Evolutionary conservation across 1,139 yeast species (phyloP), one percentile per base, ranked within the genome.

Genomic region (Lodderomyces metapsilosis): DNA sequence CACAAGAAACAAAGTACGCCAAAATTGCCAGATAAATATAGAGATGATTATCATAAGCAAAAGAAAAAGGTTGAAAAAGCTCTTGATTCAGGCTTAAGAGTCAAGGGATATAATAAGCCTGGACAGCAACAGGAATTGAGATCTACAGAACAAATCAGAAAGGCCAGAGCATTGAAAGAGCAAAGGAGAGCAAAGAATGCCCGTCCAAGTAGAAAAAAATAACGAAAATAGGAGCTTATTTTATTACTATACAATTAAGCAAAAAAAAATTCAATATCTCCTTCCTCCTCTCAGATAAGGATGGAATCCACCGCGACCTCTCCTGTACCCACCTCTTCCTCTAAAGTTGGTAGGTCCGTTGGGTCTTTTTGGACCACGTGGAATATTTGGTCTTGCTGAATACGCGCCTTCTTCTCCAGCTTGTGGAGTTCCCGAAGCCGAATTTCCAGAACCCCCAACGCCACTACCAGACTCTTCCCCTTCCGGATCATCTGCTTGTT

Each of bases 41-140:
- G 98, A 64, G 96, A 91, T 58, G 94, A 94, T 62, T 94, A 78
- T 64, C 78, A 82, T 46, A 75, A 75, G 52, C 96, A 92, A 61
- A 83, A 86, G 78, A 82, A 83, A 72, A 84, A 87, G 67, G 92
- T 88, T 40, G 80, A 78, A 39, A 81, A 80, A 53, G 98, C 98
- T 4, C 58, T 84, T 51, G 95, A 84, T 10, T 72, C 81, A 44
- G 97, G 98, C 38, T 60, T 78, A 32, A 61, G 64, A 22, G 88
- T 88, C 43, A 88, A 84, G 68, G 97, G 97, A 11, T 82, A 66
- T 62, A 64, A 70, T 47, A 64, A 58, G 43, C 71, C 76, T 5
- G 78, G 78, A 28, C 76, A 68, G 45, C 64, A 63, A 47, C 79
- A 69, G 54, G 96, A 91, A 56, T 59, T 92, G 48, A 80, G 74